Evolutionary conservation across 1,284 basidiomycete genomes (phyloP), one percentile per base, ranked within the genome.

Genomic region (Pseudozyma flocculosa): DNA sequence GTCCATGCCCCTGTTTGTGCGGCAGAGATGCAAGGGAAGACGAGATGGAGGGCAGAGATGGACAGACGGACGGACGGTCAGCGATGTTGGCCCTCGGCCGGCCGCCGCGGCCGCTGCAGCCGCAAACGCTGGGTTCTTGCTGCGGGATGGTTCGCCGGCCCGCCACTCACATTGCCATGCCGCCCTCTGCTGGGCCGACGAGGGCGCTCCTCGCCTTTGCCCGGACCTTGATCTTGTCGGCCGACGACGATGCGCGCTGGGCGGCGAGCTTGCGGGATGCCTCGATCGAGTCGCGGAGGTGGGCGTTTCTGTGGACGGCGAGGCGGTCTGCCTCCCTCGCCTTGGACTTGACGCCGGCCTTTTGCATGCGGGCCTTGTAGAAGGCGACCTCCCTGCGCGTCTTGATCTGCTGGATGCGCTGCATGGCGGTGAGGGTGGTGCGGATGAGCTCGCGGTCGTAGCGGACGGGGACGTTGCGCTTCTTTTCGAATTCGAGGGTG

Each of bases 401-500:
- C 79, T 89, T 91, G 82, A 99, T 93, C 81, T 97, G 92, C 61
- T 87, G 86, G 46, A 99, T 84, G 61, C 95, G 86, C 81, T 92
- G 92, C 88, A 99, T 98, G 22, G 92, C 95, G 81, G 89, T 87
- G 78, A 99, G 85, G n/a, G 95, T 99, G 2, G 90, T 91, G 77
- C 88, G 85, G 50, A 98, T 83, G 43, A 99, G 82, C 66, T 96
- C 90, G 75, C 95, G 88, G 83, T 98, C 88, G 84, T 99, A 99
- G 75, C 93, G 89, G 56, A 99, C 89, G 26, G 95, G 95, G 15
- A 97, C 87, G 78, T 99, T 96, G 80, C 95, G 86, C 70, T 95
- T 87, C 82, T 99, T 99, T 83, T 99, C 95, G 79, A 99, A 99
- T 78, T 97, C 93, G 79, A 97, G 91, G 2, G 94, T 98, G 1